These are phyloP conservation scores for Magnolia kwangsiensis DNA, from an alignment of 164 flowering plant species.

Conservation along the genomic window DNA sequence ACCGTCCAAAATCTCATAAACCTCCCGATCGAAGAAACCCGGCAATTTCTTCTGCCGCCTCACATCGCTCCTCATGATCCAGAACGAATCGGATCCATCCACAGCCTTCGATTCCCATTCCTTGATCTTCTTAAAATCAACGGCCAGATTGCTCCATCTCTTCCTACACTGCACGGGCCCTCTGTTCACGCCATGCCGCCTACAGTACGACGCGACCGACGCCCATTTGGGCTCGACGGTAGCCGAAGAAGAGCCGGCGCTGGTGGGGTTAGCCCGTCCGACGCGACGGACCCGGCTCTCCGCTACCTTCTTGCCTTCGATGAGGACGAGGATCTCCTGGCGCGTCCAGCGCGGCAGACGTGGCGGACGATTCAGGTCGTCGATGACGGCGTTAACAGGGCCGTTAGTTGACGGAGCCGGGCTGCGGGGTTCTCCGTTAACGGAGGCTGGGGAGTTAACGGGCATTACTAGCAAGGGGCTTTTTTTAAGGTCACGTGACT, in stretches of 20 bases:
- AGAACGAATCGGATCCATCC: constrained; percentile 63
- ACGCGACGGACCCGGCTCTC: constrained; percentile 68
- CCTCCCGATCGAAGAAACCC: constrained; percentile 84
- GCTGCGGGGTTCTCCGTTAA: neutral
- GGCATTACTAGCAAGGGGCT: neutral
- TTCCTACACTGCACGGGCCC: constrained; percentile 95
- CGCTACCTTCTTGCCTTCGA: constrained; percentile 78
- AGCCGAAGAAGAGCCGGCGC: constrained; percentile 20
- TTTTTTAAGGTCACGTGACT: constrained; percentile 1
- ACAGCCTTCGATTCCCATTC: constrained; percentile 58
- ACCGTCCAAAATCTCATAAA: constrained; percentile 70
- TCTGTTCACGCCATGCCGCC: constrained; percentile 73
- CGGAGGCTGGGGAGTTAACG: neutral
- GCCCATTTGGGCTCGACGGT: constrained; percentile 88
- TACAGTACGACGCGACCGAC: constrained; percentile 77
- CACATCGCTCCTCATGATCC: constrained; percentile 86
- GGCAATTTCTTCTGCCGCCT: constrained; percentile 76
- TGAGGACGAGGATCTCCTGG: constrained; percentile 84
- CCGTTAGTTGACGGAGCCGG: constrained; percentile 4
- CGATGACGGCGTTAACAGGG: constrained; percentile 14
- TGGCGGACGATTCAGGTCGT: constrained; percentile 39
- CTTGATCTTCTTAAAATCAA: constrained; percentile 84
- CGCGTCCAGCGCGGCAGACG: constrained; percentile 94
- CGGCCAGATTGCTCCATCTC: constrained; percentile 88
- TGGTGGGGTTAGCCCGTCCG: neutral